Percentiles rank a stretch among this genome's conserved stretches.
These are phyloP conservation scores for Macrolepiota fuliginosa DNA, from an alignment of 768 basidiomycete species.

Conservation along the genomic window DNA sequence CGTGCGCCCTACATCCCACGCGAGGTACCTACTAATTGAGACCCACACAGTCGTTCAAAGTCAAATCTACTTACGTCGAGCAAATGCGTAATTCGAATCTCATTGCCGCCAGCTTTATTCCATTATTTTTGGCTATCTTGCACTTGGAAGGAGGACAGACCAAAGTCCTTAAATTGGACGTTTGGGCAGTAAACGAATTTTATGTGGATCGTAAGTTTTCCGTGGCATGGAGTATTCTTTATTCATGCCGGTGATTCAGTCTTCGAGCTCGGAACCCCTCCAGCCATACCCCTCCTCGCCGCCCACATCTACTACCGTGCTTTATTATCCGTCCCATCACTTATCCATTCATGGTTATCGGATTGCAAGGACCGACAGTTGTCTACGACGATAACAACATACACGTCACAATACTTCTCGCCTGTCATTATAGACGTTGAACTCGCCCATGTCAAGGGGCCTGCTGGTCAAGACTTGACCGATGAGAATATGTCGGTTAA, in stretches of 20 bases:
- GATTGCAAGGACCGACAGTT: constrained; percentile 90
- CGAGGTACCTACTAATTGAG: not conserved
- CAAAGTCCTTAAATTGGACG: constrained; percentile 76
- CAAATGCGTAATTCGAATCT: constrained; percentile 73
- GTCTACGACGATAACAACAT: constrained; percentile 68
- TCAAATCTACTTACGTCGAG: constrained; percentile 82
- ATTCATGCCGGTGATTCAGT: constrained; percentile 33
- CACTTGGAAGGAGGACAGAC: constrained; percentile 61
- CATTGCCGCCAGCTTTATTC: constrained; percentile 65
- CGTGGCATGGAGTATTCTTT: not conserved
- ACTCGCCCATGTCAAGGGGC: constrained; percentile 66
- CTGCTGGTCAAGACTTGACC: constrained; percentile 52
- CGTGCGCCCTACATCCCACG: constrained; percentile 24
- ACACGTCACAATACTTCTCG: constrained; percentile 84
- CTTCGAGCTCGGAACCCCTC: constrained; percentile 49
- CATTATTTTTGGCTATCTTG: constrained; percentile 65
- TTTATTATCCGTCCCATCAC: constrained; percentile 77
- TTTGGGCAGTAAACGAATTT: constrained; percentile 85
- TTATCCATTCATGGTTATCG: constrained; percentile 82
- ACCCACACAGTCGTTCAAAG: constrained; percentile 71
- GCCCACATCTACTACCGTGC: constrained; percentile 91
- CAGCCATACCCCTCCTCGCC: constrained; percentile 64
- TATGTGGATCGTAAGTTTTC: constrained; percentile 61
- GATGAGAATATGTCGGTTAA: constrained; percentile 84
- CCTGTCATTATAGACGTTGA: constrained; percentile 85